Evolutionary conservation across 202 grass and related monocot genomes (phyloP), one percentile per base, ranked within the genome.

Genomic region (Musa balbisiana): DNA sequence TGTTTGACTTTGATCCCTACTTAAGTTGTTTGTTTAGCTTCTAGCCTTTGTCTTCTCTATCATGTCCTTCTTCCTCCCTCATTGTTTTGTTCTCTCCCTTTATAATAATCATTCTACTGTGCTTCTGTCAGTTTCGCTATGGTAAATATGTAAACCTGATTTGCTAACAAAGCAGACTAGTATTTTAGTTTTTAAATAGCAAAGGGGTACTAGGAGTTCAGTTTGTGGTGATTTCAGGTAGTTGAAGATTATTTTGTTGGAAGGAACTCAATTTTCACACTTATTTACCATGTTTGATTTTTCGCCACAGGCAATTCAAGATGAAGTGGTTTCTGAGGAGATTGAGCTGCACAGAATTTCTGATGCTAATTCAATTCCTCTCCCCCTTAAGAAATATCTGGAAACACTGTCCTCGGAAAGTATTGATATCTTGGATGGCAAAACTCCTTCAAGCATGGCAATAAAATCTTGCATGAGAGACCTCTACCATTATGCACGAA

Each of bases 401-500:
- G 87, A 87, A 83, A 91, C 94, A 89, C 55, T 90, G 62, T 77
- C 72, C n/a, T 73, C 67, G 64, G 82, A 87, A 64, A 85, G 33
- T 75, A 77, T 70, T 73, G 43, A 23, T 76, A 62, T 81, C 55
- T 79, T 56, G 24, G 82, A 83, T 85, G 80, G 78, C 49, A 80
- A 63, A 50, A 67, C 55, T 53, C 17, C 83, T 29, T 66, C 67
- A 33, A 82, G 83, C 60, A 14, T 73, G 27, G 79, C 76, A 83
- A 76, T 83, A 71, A 76, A 60, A 79, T 91, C 84, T 59, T 97
- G 90, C 86, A 88, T 89, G 81, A 93, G 86, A 86, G 90, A 97
- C 77, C 79, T 97, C 1, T 93, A 89, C 56, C 88, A 97, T 86
- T 91, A 91, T 88, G 90, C 86, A 75, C 84, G 88, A 74, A 71